Evolutionary conservation across 768 basidiomycete species (phyloP).

Genomic region (Gyrodon lividus): DNA sequence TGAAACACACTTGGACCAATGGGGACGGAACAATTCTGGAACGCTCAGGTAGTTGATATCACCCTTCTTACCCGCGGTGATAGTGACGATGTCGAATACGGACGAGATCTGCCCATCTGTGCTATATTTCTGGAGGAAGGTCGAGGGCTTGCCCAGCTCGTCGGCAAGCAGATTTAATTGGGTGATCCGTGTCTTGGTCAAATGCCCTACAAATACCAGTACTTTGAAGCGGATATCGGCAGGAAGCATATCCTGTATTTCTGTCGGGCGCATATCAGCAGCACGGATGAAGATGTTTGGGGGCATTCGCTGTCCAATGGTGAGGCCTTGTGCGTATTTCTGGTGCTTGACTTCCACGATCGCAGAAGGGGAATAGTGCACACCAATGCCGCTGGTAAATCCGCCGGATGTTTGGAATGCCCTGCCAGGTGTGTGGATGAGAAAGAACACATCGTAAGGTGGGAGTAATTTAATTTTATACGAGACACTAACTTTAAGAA

Average conservation of each 20-base stretch:
- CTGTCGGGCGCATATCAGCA: conserved; percentile 36
- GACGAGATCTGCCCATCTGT: conserved; percentile 16
- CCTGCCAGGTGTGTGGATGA: conserved; percentile 17
- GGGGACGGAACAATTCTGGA: conserved; percentile 35
- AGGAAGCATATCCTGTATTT: conserved; percentile 42
- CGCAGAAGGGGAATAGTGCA: conserved; percentile 38
- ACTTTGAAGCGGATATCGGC: conserved; percentile 40
- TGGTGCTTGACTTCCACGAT: conserved; percentile 36
- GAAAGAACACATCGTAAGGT: background rate
- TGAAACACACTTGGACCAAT: conserved; percentile 42
- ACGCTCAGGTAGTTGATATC: conserved; percentile 34
- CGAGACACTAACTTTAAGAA: conserved; percentile 32
- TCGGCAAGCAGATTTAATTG: conserved; percentile 27
- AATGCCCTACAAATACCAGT: conserved; percentile 33
- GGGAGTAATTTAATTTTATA: background rate
- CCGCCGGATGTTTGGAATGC: conserved; percentile 38
- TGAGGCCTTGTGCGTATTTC: conserved; percentile 29
- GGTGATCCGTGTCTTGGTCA: conserved; percentile 19
- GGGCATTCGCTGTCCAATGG: conserved; percentile 39
- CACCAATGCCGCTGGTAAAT: conserved; percentile 39
- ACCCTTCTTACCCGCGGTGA: conserved; percentile 31
- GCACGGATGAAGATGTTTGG: conserved; percentile 36
- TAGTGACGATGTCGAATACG: conserved; percentile 34
- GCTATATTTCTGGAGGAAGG: conserved; percentile 31
- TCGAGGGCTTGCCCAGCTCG: conserved; percentile 24